Base-by-base conservation (phyloP, 768 basidiomycete species). In the Rhodotorula graminis region DNA sequence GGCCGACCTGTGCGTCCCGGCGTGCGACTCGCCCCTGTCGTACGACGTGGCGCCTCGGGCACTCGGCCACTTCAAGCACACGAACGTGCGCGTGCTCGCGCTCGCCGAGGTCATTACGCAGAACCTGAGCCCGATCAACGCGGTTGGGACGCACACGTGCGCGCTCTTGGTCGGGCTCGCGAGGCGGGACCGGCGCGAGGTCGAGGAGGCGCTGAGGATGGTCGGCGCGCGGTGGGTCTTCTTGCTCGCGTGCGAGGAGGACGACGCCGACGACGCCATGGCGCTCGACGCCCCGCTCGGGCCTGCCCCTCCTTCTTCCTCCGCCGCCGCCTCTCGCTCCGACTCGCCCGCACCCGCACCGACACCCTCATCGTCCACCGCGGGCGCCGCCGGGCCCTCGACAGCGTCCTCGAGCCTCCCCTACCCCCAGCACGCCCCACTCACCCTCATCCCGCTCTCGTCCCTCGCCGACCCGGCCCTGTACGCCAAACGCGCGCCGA, bases 71-170 rank as follows among this genome's bases (percentile, higher is more conserved):
- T 64, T 31, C 70, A 71, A 71, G 64, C 70, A 74, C 50, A 74
- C 73, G 49, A 78, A 78, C 67, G 68, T 74, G 9, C 73, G 72
- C 19, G 75, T 75, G 2, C 58, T 75, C 46, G 72, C 70, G 1
- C 66, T 78, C 60, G 75, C 75, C 33, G 71, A 78, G 40, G 67
- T 73, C 49, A 70, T 78, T 59, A 62, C 65, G 19, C 68, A 71
- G 63, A 72, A 71, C 64, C 67, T 78, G 10, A 65, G 68, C 2
- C 77, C 77, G 12, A 78, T 78, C 72, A 78, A 78, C 65, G 75
- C 75, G 8, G 70, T 78, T 18, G 73, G 73, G 2, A 64, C 67
- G 33, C 73, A 74, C 33, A 74, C 73, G 18, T 68, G 66, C 44
- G 73, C 73, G 12, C 44, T 74, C 0, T 58, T 74, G 29, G 70